Evolutionary conservation across 129 eudicot genomes (phyloP), one percentile per base, ranked within the genome.

Genomic region (Chrysanthemum seticuspe): DNA sequence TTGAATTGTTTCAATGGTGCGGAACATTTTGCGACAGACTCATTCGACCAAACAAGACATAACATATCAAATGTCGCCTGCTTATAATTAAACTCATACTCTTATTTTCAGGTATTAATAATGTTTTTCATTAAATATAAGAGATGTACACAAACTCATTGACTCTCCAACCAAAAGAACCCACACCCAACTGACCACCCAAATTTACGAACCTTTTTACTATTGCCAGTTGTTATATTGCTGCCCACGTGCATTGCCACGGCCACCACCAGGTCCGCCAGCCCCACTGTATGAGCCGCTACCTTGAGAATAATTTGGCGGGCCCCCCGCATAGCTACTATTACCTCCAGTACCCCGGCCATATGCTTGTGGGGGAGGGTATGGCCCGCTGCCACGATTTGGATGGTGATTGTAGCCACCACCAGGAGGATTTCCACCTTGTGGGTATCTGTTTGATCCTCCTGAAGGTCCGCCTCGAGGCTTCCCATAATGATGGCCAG

Each of bases 211-310:
- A 13, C 64, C 71, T 63, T n/a, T 4, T 76, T 48, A 86, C 74
- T 88, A 83, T 72, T 80, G 97, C 97, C 97, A 88, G 44, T 86
- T 85, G 72, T 84, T 77, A 71, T 80, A 86, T 57, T 91, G 96
- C 70, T 88, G 97, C 50, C 87, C 88, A 27, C 93, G 89, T 11
- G 82, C 50, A 45, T 69, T 77, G 58, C 84, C 89, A 31, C 87
- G 86, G 9, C 95, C 92, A 58, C 95, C 78, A 19, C 87, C 86
- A 15, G 69, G 69, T 15, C 69, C 54, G 0, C 70, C 78, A 47
- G 77, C 85, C 21, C 89, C 92, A 15, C 73, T 74, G 68, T 84
- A 86, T 12, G 88, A 82, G 55, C 96, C 79, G 6, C 88, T 83
- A 59, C 89, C 95, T 76, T 86, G 97, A 7, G 89, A 47, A 74